phyloP scores from a whole-genome alignment of 768 basidiomycete genomes.

The Russula sp. region DNA sequence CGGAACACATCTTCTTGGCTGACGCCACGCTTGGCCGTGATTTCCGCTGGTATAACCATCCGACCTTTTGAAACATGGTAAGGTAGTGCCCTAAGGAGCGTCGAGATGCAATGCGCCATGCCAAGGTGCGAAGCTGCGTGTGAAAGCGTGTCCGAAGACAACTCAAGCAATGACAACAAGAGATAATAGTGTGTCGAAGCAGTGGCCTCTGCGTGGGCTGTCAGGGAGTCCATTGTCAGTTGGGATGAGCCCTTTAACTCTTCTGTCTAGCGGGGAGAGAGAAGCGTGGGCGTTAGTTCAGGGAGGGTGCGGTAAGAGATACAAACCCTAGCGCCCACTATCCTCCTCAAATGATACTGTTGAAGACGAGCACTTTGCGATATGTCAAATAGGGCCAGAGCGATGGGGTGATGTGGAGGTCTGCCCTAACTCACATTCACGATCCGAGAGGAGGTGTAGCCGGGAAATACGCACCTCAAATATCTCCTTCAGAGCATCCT shows the following conservation, averaged over 20 bases:
- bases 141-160: slow-evolving; percentile 45
- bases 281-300: not conserved
- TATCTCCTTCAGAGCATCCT: slow-evolving; percentile 65
- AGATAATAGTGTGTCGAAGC: slow-evolving; percentile 73
- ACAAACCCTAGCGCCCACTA: slow-evolving; percentile 76
- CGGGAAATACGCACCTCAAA: slow-evolving; percentile 42
- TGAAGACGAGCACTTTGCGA: slow-evolving; percentile 45
- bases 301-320: slow-evolving; percentile 11
- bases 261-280: slow-evolving; percentile 40
- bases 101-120: slow-evolving; percentile 59
- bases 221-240: slow-evolving; percentile 59
- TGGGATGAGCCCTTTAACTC: slow-evolving; percentile 60
- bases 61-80: slow-evolving; percentile 66
- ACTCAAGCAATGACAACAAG: slow-evolving; percentile 56
- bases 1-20: slow-evolving; percentile 75
- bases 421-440: slow-evolving; percentile 43
- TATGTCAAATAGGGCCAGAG: slow-evolving; percentile 58
- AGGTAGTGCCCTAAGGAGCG: slow-evolving; percentile 67
- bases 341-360: slow-evolving; percentile 72
- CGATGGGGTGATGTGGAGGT: slow-evolving; percentile 76
- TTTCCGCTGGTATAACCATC: slow-evolving; percentile 74
- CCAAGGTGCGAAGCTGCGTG: slow-evolving; percentile 83
- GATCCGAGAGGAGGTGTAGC: slow-evolving; percentile 12
- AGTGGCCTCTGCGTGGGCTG: slow-evolving; percentile 71
- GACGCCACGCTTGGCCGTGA: slow-evolving; percentile 71